Conservation (phyloP, 1,284 basidiomycete species). For the Ceratobasidium sp. region DNA sequence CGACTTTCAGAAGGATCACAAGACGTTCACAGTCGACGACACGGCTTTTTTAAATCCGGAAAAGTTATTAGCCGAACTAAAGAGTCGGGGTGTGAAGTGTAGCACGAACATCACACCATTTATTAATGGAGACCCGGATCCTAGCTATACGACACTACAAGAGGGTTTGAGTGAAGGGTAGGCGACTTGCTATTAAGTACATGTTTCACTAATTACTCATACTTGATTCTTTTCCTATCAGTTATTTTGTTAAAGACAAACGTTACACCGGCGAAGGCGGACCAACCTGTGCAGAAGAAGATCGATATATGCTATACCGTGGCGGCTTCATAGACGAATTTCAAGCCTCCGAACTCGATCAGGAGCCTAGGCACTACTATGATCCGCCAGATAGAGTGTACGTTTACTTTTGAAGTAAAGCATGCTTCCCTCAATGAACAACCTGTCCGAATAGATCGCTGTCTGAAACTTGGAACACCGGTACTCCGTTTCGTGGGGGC, state of each 20-base stretch:
- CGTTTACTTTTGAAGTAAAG: background rate
- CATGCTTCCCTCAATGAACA: too few relatives aligned
- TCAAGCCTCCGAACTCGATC: background rate
- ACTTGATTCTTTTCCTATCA: background rate
- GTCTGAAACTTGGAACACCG: constrained; percentile 29
- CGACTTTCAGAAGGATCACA: constrained; percentile 38
- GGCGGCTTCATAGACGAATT: constrained; percentile 1
- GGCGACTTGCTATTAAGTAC: background rate
- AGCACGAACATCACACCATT: constrained; percentile 42
- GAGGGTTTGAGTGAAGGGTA: constrained; percentile 13
- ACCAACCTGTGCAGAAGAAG: background rate
- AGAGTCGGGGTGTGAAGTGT: constrained; percentile 32
- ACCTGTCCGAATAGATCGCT: constrained; percentile 5
- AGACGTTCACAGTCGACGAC: constrained; percentile 37
- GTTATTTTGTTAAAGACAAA: constrained; percentile 31
- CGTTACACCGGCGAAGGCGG: background rate
- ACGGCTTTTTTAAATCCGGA: background rate
- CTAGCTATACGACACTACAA: constrained; percentile 8
- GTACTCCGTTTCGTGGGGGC: constrained; percentile 26
- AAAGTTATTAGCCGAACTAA: constrained; percentile 13
- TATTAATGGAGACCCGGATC: constrained; percentile 31
- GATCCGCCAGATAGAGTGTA: constrained; percentile 17
- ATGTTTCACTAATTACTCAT: background rate
- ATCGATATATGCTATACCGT: constrained; percentile 29
- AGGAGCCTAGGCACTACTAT: constrained; percentile 9